Evolutionary conservation across 2,329 filamentous ascomycete species (phyloP), one percentile per base, ranked within the genome.

Genomic region (Ceratocystis variospora): DNA sequence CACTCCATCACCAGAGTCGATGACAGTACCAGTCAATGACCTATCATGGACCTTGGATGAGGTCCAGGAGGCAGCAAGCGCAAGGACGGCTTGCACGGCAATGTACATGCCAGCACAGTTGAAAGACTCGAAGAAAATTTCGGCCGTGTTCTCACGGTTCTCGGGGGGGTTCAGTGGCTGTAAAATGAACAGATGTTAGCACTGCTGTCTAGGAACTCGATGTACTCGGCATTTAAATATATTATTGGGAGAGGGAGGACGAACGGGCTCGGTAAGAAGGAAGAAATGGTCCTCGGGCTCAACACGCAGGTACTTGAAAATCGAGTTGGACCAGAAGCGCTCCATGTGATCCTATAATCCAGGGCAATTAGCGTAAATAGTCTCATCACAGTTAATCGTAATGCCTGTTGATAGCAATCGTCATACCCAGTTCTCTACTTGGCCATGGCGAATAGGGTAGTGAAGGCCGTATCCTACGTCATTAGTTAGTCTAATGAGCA

Each of bases 71-170:
- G 95, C 94, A 57, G 94, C 94, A 59, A 99, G 84, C 17, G 95
- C 94, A 66, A 99, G 87, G 25, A 99, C 94, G 41, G 94, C 94
- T 78, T 99, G 94, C 15, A 99, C 94, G 61, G 94, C 94, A 75
- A 99, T 99, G 78, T 99, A 99, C 70, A 99, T 87, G 78, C 94
- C 94, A 67, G 94, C 93, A 76, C 94, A 97, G 79, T 99, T 99
- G 82, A 99, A 99, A 2, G 94, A 97, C 76, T 99, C 94, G 79
- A 99, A 99, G 85, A 99, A 96, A 78, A 99, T 99, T 76, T 99
- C 94, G 76, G 94, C 94, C 31, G 94, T 97, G 76, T 96, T 96
- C 78, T 99, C 94, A 74, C 94, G 91, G 78, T 99, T 97, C 79
- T 99, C 94, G 33, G 94, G 94, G 45, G 94, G 94, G 77, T 99